Base-by-base conservation (phyloP, 345 rosid species). In the Erucastrum elatum region DNA sequence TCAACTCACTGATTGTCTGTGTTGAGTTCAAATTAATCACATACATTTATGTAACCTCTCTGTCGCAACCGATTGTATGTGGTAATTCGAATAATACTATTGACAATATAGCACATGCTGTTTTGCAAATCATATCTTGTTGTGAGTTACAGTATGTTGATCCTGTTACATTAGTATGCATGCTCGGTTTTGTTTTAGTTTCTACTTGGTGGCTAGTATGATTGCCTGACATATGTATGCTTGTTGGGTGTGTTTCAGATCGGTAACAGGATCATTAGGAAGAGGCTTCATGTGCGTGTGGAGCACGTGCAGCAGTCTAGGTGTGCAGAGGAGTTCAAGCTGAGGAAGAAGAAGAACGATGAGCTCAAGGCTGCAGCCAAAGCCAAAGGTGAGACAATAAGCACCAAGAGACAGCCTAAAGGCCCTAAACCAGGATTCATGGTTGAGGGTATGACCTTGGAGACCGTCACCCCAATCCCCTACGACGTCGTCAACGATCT, bases 401-500 rank as follows among this genome's bases (percentile, higher is more conserved):
- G 95, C 87, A 90, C 94, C 1, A 92, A 92, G 85, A 88, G 97
- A 39, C 87, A 87, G 65, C 97, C 97, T 3, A 75, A 86, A 39
- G 97, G 94, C 0, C 95, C 97, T 13, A 90, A 92, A 64, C 97
- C 94, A 1, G 97, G 95, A 8, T 90, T 92, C 87, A 89, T 87
- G 97, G 97, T 92, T 0, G 95, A 88, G 64, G 92, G 95, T n/a
- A 87, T 92, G 30, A 89, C 89, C 11, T 65, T 90, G 79, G 95
- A 92, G 73, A 92, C 93, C 0, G 93, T 90, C 27, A 92, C 95
- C 10, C 92, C 97, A 2, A 90, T 92, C 37, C 97, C 97, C 0
- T 92, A 90, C 72, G 97, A 92, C 72, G 97, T 92, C 1, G 94
- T 90, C 72, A 92, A 92, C 58, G 97, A 92, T 77, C 93, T 92